Evolutionary conservation across 2,329 filamentous ascomycete genomes (phyloP).

Genomic region (Alternaria sp.): DNA sequence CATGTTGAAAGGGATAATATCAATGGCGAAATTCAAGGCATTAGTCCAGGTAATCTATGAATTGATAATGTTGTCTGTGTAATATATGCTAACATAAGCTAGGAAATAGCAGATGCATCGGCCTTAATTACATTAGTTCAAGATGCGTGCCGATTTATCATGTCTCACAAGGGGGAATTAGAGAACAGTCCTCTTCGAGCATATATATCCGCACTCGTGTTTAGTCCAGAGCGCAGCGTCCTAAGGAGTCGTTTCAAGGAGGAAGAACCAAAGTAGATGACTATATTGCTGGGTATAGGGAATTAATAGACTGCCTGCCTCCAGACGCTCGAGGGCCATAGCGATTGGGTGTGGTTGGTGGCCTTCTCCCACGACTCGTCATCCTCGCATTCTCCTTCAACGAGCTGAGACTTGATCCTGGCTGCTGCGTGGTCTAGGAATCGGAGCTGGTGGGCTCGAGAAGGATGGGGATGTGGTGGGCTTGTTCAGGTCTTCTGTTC

Average conservation of each 20-base stretch:
- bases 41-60: too few relatives aligned
- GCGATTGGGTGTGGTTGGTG: slow-evolving; percentile 16
- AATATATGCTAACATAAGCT: too few relatives aligned
- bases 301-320: slow-evolving; percentile 13
- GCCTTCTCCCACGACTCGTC: slow-evolving; percentile 22
- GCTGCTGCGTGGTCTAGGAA: slow-evolving; percentile 11
- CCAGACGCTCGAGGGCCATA: slow-evolving; percentile 31
- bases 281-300: not conserved
- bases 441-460: slow-evolving; percentile 14
- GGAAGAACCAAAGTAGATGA: not conserved
- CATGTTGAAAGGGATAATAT: too few relatives aligned
- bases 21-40: too few relatives aligned
- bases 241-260: not conserved
- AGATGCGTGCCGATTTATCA: slow-evolving; percentile 30
- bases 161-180: slow-evolving; percentile 27
- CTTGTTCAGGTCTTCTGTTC: slow-evolving; percentile 12
- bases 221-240: not conserved
- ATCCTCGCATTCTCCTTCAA: slow-evolving; percentile 8
- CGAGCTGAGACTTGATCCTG: slow-evolving; percentile 7
- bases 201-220: slow-evolving; percentile 12
- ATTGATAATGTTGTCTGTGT: too few relatives aligned
- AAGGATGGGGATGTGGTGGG: slow-evolving; percentile 14
- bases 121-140: not conserved
- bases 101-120: too few relatives aligned
- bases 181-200: slow-evolving; percentile 15